phyloP scores from a whole-genome alignment of 2,329 filamentous ascomycete genomes.

The Westerdykella ornata region DNA sequence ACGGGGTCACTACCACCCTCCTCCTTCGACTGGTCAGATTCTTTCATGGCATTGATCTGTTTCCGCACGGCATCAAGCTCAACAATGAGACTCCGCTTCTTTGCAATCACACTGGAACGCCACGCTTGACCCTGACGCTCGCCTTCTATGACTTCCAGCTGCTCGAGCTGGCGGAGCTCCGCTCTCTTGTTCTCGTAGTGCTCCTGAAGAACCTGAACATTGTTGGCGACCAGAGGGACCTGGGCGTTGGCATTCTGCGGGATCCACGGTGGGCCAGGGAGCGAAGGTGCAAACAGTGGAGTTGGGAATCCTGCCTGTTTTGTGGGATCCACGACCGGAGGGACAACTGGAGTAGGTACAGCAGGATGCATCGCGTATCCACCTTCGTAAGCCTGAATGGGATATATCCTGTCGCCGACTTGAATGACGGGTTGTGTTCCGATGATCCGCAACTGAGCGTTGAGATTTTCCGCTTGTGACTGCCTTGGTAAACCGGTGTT shows the following conservation, averaged over 20 bases:
- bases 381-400: slow-evolving; percentile 24
- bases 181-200: slow-evolving; percentile 28
- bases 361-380: slow-evolving; percentile 8
- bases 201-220: slow-evolving; percentile 21
- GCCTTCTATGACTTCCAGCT: slow-evolving; percentile 32
- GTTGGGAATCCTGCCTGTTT: slow-evolving; percentile 8
- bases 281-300: slow-evolving; percentile 11
- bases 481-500: slow-evolving; percentile 10
- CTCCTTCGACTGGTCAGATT: not conserved
- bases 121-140: slow-evolving; percentile 28
- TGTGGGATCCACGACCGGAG: slow-evolving; percentile 10
- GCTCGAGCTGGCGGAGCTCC: slow-evolving; percentile 32
- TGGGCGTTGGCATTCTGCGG: slow-evolving; percentile 16
- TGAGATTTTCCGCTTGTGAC: slow-evolving; percentile 14
- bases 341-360: not conserved
- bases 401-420: slow-evolving; percentile 28
- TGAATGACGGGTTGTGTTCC: slow-evolving; percentile 28
- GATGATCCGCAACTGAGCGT: slow-evolving; percentile 24
- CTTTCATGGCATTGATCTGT: slow-evolving; percentile 26
- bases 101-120: slow-evolving; percentile 30
- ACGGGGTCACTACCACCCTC: slow-evolving; percentile 1
- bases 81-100: slow-evolving; percentile 32
- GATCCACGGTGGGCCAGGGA: slow-evolving; percentile 6
- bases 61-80: slow-evolving; percentile 34
- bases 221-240: slow-evolving; percentile 18